Evolutionary conservation across 805 yeast species (phyloP).

Genomic region (Ogataea paradorogensis): DNA sequence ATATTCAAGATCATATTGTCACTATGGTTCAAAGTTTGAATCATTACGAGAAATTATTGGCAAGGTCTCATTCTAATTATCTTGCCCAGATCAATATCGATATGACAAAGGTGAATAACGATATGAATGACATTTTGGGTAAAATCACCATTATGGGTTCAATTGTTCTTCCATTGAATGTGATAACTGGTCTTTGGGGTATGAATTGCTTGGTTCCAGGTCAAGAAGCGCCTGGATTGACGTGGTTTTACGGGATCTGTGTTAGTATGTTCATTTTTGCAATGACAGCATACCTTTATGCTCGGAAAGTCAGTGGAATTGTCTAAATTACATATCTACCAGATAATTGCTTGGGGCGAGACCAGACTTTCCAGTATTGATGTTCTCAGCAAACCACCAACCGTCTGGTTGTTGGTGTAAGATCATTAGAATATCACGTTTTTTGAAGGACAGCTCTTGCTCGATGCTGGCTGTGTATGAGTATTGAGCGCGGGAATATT

Average conservation of each 20-base stretch:
- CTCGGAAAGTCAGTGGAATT: conserved; percentile 39
- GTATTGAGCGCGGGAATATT: conserved; percentile 53
- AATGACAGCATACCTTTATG: conserved; percentile 44
- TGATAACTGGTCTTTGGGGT: conserved; percentile 97
- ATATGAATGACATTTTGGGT: conserved; percentile 93
- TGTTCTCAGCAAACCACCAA: conserved; percentile 71
- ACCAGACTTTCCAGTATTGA: conserved; percentile 45
- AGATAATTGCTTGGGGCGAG: conserved; percentile 64
- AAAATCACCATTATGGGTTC: conserved; percentile 93
- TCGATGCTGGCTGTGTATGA: conserved; percentile 59
- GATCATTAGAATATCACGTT: conserved; percentile 53
- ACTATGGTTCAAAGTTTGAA: conserved; percentile 95
- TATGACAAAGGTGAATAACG: conserved; percentile 95
- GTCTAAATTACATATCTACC: conserved; percentile 30
- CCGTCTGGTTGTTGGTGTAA: conserved; percentile 63
- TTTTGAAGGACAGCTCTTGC: conserved; percentile 57
- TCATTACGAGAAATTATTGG: conserved; percentile 90
- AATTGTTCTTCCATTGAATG: conserved; percentile 90
- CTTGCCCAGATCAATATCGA: conserved; percentile 96
- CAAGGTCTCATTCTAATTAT: conserved; percentile 94
- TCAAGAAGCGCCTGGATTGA: conserved; percentile 58
- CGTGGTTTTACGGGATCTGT: conserved; percentile 62
- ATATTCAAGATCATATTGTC: conserved; percentile 95
- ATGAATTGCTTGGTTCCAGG: conserved; percentile 98
- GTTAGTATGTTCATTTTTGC: conserved; percentile 47